These are phyloP conservation scores for Pyrus communis DNA, from an alignment of 306 rosid species.

Conservation along the genomic window DNA sequence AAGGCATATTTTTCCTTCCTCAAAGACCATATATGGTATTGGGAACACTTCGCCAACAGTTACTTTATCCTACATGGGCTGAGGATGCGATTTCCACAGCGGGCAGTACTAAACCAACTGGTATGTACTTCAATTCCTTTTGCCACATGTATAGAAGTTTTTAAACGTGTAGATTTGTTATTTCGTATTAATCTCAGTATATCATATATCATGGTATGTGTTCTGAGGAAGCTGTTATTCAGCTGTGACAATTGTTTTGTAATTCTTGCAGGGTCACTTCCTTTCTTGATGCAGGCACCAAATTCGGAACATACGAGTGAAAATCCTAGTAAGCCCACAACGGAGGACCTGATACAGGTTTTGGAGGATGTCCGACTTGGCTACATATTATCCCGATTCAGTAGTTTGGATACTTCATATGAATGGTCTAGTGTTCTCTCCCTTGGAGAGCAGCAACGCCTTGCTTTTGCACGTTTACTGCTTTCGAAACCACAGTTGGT, in stretches of 20 bases:
- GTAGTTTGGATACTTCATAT: conserved; percentile 55
- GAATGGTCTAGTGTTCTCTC: conserved; percentile 99
- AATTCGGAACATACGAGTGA: conserved; percentile 26
- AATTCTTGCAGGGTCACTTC: conserved; percentile 47
- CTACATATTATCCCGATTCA: conserved; percentile 66
- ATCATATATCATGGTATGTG: background rate
- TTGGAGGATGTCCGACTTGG: conserved; percentile 77
- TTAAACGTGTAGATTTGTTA: background rate
- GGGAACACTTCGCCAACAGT: conserved; percentile 88
- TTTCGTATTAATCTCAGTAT: background rate
- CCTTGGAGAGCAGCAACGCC: conserved; percentile 97
- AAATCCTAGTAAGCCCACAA: conserved; percentile 50
- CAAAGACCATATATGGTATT: conserved; percentile 97
- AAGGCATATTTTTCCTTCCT: conserved; percentile 75
- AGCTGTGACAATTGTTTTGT: background rate
- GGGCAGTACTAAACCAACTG: conserved; percentile 25
- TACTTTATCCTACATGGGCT: conserved; percentile 90
- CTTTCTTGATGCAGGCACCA: conserved; percentile 54
- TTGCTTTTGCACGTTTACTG: conserved; percentile 86
- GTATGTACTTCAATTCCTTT: conserved; percentile 25
- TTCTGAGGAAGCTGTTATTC: no score
- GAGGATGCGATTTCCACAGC: conserved; percentile 37
- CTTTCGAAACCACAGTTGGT: conserved; percentile 75
- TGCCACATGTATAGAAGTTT: background rate
- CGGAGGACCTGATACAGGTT: conserved; percentile 63